These are phyloP conservation scores for Somion occarium DNA, from an alignment of 1,284 basidiomycete genomes.

Conservation along the genomic window DNA sequence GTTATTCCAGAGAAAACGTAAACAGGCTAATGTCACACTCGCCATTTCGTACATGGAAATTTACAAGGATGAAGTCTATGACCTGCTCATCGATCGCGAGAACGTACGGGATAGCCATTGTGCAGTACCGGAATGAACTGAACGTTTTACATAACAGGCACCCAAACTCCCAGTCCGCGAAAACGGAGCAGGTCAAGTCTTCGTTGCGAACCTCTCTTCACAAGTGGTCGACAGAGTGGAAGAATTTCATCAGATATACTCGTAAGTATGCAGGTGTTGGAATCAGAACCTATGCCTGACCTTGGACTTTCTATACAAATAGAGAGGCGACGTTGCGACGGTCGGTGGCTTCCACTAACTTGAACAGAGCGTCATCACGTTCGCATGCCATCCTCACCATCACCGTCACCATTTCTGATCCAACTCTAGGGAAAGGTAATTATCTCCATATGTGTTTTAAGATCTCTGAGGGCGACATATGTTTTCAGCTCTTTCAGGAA, in stretches of 20 bases:
- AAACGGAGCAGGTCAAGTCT: slow-evolving; percentile 68
- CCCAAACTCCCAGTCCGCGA: slow-evolving; percentile 78
- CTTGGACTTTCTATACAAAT: slow-evolving; percentile 1
- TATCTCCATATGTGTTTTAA: too few relatives aligned
- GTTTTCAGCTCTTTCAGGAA: slow-evolving; percentile 44
- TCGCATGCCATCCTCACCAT: slow-evolving; percentile 81
- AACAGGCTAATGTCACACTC: slow-evolving; percentile 23
- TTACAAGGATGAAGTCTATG: slow-evolving; percentile 83
- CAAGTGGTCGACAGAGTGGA: slow-evolving; percentile 43
- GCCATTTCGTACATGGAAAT: slow-evolving; percentile 80
- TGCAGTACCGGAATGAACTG: too few relatives aligned
- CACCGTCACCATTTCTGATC: slow-evolving; percentile 35
- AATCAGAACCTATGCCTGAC: slow-evolving; percentile 2
- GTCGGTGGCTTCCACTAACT: slow-evolving; percentile 78
- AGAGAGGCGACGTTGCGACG: slow-evolving; percentile 67
- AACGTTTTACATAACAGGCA: slow-evolving; percentile 41
- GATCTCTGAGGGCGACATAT: too few relatives aligned
- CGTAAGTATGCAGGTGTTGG: slow-evolving; percentile 38
- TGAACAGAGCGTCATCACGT: slow-evolving; percentile 76
- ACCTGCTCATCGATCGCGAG: slow-evolving; percentile 68
- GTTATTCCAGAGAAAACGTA: neutral
- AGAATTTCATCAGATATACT: slow-evolving; percentile 64
- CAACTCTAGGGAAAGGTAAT: neutral
- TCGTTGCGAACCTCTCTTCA: slow-evolving; percentile 68
- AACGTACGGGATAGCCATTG: slow-evolving; percentile 40